These are phyloP conservation scores for Manihot esculenta DNA, from an alignment of 441 rosid genomes.

Conservation along the genomic window DNA sequence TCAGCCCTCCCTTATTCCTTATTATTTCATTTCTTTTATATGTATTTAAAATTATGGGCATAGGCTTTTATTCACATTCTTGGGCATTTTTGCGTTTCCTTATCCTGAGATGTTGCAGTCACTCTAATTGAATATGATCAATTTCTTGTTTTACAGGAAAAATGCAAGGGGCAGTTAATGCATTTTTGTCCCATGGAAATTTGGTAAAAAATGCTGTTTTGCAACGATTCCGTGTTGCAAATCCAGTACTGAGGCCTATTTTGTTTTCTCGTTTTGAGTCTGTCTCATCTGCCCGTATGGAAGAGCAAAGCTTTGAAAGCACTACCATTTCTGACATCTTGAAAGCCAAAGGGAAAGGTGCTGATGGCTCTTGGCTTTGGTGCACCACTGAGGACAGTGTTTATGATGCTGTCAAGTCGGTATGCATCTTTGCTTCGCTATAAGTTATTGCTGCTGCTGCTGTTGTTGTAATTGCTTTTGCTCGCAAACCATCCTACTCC, in stretches of 20 bases:
- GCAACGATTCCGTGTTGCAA: conserved; percentile 56
- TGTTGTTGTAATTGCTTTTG: background rate
- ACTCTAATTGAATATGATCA: background rate
- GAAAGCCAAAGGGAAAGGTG: conserved; percentile 75
- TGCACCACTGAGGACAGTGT: conserved; percentile 87
- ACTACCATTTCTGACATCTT: conserved; percentile 72
- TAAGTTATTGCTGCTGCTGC: background rate
- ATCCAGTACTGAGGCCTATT: conserved; percentile 52
- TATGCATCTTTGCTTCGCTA: conserved; percentile 27
- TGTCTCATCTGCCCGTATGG: conserved; percentile 58
- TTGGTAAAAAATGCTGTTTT: conserved; percentile 51
- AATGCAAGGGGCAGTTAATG: conserved; percentile 63
- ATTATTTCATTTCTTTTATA: too few relatives aligned
- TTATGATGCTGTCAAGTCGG: conserved; percentile 94
- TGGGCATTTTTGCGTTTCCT: background rate
- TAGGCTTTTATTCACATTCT: background rate
- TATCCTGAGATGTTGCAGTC: background rate
- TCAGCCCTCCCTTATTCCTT: too few relatives aligned
- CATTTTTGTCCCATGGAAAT: conserved; percentile 51
- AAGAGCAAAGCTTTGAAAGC: conserved; percentile 92
- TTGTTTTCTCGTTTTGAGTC: conserved; percentile 56
- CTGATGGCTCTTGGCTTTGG: conserved; percentile 99
- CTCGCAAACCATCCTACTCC: too few relatives aligned
- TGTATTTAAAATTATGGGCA: background rate
- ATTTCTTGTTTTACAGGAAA: conserved; percentile 16